Percentiles rank a stretch among this genome's conserved stretches.
Evolutionary conservation across 768 basidiomycete species (phyloP).

Genomic region (Tylopilus cervinicoccineus): DNA sequence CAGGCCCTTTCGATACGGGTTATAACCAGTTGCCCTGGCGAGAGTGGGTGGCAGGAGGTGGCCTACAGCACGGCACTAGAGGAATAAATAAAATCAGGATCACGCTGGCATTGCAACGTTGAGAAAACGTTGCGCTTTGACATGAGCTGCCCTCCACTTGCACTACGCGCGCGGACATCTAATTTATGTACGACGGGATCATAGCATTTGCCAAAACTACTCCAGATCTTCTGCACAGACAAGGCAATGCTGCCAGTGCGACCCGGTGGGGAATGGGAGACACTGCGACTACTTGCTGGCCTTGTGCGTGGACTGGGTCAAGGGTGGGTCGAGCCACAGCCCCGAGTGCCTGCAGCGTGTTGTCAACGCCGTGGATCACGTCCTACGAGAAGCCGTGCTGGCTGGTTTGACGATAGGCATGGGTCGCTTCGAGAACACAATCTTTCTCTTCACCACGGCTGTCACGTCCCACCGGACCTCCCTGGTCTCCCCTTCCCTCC

Average conservation of each 20-base stretch:
- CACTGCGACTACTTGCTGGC: no score
- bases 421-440: constrained; percentile 79
- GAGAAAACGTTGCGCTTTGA: constrained; percentile 27
- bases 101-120: constrained; percentile 26
- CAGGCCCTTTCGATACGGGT: background rate
- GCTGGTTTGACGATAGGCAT: constrained; percentile 56
- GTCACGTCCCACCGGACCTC: constrained; percentile 53
- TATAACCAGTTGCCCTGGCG: constrained; percentile 10
- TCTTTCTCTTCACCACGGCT: constrained; percentile 75
- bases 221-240: background rate
- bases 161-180: background rate
- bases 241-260: no score
- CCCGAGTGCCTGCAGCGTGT: constrained; percentile 12
- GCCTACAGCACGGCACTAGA: constrained; percentile 6
- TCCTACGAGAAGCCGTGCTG: constrained; percentile 19
- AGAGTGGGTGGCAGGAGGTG: constrained; percentile 6
- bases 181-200: no score
- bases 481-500: background rate
- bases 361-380: constrained; percentile 7
- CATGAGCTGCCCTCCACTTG: constrained; percentile 17
- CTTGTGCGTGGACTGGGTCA: constrained; percentile 10
- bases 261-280: background rate
- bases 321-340: constrained; percentile 5
- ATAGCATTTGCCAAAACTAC: background rate
- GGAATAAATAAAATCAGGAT: constrained; percentile 1